Evolutionary conservation across 106 monocot genomes (phyloP).

Genomic region (Dioscorea zingiberensis): DNA sequence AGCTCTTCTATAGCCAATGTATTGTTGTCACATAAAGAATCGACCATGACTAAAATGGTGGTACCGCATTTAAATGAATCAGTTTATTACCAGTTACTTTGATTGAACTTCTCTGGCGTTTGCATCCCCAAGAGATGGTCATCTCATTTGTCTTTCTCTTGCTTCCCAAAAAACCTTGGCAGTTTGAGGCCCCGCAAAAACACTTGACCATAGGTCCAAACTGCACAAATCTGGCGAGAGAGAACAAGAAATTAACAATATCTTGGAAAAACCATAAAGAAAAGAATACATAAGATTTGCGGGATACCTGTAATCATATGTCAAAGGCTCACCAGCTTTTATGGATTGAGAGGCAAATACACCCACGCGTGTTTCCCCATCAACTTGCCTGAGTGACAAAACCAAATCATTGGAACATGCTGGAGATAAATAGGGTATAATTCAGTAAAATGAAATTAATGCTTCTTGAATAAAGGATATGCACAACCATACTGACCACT

Average conservation of each 20-base stretch:
- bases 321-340: conserved; percentile 69
- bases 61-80: too few relatives aligned
- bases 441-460: too few relatives aligned
- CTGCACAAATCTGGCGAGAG: conserved; percentile 60
- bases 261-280: not conserved
- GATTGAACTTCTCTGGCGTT: conserved; percentile 20
- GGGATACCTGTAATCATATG: conserved; percentile 94
- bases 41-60: too few relatives aligned
- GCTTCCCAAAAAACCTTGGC: conserved; percentile 84
- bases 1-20: too few relatives aligned
- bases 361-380: conserved; percentile 96
- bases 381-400: conserved; percentile 70
- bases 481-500: conserved; percentile 47
- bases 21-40: too few relatives aligned
- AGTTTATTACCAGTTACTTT: too few relatives aligned
- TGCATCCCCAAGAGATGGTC: conserved; percentile 28
- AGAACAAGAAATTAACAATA: not conserved
- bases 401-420: not conserved
- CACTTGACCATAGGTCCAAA: conserved; percentile 85
- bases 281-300: not conserved
- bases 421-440: too few relatives aligned
- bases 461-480: too few relatives aligned
- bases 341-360: conserved; percentile 83
- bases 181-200: conserved; percentile 66
- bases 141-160: conserved; percentile 36